Evolutionary conservation across 2,329 filamentous ascomycete species (phyloP), one percentile per base, ranked within the genome.

Genomic region (Aspergillus unguis): DNA sequence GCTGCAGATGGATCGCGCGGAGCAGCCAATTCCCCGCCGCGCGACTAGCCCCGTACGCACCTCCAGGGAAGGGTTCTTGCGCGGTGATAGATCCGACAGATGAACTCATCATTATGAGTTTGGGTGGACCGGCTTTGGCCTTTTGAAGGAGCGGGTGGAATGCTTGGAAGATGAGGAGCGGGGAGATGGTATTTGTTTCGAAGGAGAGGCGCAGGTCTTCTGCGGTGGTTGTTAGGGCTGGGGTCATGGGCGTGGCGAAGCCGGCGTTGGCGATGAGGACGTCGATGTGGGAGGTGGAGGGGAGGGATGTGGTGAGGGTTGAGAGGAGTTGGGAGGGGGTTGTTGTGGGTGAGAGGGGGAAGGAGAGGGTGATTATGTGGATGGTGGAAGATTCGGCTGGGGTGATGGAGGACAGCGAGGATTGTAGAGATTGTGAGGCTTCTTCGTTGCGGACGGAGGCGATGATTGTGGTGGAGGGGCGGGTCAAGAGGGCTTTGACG

Each of bases 201-300:
- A 65, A 60, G 25, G 47, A 53, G 4, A 40, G 23, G 5, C 51
- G 58, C 6, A 65, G 54, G 6, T 57, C 58, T 10, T 58, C 52
- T 4, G 58, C 55, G 2, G 58, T 38, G 3, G 56, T 62, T 5
- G 38, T 23, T 27, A 81, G 80, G 25, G 80, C 77, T 17, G 81
- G 81, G 4, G 79, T 75, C 59, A 85, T 84, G 80, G 83, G 82
- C n/a, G 77, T 76, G 3, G 80, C 77, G 52, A 80, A 64, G 49
- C 55, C 66, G 9, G 65, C 68, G 35, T 63, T 65, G 37, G 56
- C 61, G 46, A 58, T 56, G 26, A 69, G 63, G 10, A 60, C 56
- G 41, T 60, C 65, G 31, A 63, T 52, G 36, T 69, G 67, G 11
- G 60, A 55, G 42, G 70, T 59, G 4, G 61, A 63, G 27, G 57